Evolutionary conservation across 768 basidiomycete genomes (phyloP).

Genomic region (Cyathus striatus): DNA sequence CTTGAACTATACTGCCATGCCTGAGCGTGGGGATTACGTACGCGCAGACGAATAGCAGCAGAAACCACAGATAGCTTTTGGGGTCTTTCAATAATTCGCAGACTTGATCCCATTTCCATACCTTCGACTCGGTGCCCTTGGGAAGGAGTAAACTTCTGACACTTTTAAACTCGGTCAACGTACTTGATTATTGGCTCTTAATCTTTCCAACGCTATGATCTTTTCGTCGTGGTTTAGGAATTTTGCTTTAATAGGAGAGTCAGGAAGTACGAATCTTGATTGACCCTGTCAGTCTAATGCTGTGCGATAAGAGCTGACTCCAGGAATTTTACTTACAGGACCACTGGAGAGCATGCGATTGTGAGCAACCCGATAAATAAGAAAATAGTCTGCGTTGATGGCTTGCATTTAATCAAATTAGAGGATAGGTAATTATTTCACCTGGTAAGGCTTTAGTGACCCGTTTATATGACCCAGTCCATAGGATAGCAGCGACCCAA

Average conservation of each 20-base stretch:
- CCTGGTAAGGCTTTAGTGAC: conserved; percentile 33
- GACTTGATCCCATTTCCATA: conserved; percentile 42
- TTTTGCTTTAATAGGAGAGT: conserved; percentile 34
- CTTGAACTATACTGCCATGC: no score
- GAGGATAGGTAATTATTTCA: conserved; percentile 7
- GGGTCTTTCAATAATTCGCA: conserved; percentile 29
- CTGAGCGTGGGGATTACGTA: no score
- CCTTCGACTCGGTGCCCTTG: conserved; percentile 36
- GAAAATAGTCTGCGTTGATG: conserved; percentile 29
- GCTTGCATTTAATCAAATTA: neutral
- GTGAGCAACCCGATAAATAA: conserved; percentile 38
- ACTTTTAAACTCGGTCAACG: conserved; percentile 4
- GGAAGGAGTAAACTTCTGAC: neutral
- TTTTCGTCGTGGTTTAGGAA: conserved; percentile 38
- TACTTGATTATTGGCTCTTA: conserved; percentile 37
- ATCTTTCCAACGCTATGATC: conserved; percentile 33
- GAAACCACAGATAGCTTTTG: conserved; percentile 38
- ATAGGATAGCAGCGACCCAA: conserved; percentile 38
- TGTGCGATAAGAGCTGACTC: no score
- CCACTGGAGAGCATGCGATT: conserved; percentile 28
- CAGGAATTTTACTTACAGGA: conserved; percentile 18
- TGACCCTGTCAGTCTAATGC: no score
- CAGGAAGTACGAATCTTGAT: conserved; percentile 33
- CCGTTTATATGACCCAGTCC: conserved; percentile 34
- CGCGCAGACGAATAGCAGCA: conserved; percentile 38